Evolutionary conservation across 306 rosid species (phyloP).

Genomic region (Ormosia semicastrata): DNA sequence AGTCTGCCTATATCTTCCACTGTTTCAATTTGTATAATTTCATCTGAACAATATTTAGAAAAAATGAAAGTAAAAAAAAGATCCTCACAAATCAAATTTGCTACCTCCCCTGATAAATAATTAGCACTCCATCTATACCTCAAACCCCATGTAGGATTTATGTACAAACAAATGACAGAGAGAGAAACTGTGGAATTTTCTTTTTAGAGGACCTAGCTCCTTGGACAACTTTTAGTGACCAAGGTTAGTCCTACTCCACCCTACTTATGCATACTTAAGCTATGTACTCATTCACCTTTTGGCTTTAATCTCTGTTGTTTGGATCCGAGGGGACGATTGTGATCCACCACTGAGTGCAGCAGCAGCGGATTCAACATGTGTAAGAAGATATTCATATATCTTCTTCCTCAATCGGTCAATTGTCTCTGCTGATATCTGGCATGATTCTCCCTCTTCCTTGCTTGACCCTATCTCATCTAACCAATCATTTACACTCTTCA

Average conservation of each 20-base stretch:
- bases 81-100: conserved; percentile 22
- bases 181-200: background rate
- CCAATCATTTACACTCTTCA: conserved; percentile 95
- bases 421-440: conserved; percentile 54
- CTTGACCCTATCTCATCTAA: conserved; percentile 61
- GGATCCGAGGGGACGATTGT: conserved; percentile 44
- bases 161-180: conserved; percentile 45
- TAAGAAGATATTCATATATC: conserved; percentile 89
- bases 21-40: conserved; percentile 44
- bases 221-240: conserved; percentile 42
- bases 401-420: conserved; percentile 77
- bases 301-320: conserved; percentile 47
- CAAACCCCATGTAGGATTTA: conserved; percentile 52
- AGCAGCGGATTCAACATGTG: conserved; percentile 94
- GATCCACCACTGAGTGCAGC: conserved; percentile 82
- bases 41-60: conserved; percentile 36
- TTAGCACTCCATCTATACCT: conserved; percentile 53
- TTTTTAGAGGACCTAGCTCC: conserved; percentile 5
- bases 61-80: conserved; percentile 17
- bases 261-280: conserved; percentile 25
- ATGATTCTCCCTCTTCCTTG: conserved; percentile 50
- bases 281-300: conserved; percentile 52
- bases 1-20: conserved; percentile 16
- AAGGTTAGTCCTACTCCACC: conserved; percentile 26
- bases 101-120: conserved; percentile 32